Evolutionary conservation across 805 yeast species (phyloP).

Genomic region (Metschnikowia continentalis): DNA sequence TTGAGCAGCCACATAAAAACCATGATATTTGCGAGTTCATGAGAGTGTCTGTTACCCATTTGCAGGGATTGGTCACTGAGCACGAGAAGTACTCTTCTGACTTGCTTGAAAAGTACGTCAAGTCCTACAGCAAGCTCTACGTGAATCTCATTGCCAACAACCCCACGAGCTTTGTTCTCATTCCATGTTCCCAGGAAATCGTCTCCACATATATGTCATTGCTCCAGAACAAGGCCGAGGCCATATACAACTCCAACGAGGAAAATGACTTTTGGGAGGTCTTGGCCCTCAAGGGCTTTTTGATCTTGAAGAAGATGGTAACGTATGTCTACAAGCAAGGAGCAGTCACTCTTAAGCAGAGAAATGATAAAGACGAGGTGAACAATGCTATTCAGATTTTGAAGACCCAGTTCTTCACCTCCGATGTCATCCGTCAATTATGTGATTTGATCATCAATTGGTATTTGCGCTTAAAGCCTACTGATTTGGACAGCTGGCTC

Average conservation of each 20-base stretch:
- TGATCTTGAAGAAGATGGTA: slow-evolving; percentile 61
- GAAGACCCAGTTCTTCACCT: slow-evolving; percentile 53
- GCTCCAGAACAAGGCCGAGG: slow-evolving; percentile 60
- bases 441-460: slow-evolving; percentile 65
- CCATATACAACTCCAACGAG: slow-evolving; percentile 54
- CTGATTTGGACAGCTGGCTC: slow-evolving; percentile 78
- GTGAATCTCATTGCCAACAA: slow-evolving; percentile 53
- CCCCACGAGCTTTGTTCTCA: slow-evolving; percentile 66
- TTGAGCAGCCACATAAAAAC: slow-evolving; percentile 62
- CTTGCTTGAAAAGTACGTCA: slow-evolving; percentile 63
- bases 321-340: slow-evolving; percentile 62
- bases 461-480: slow-evolving; percentile 70
- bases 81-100: slow-evolving; percentile 49
- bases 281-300: slow-evolving; percentile 60
- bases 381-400: slow-evolving; percentile 52
- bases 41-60: slow-evolving; percentile 51
- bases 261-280: slow-evolving; percentile 71
- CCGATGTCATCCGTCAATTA: slow-evolving; percentile 50
- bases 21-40: slow-evolving; percentile 58
- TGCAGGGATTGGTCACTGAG: slow-evolving; percentile 50
- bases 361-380: slow-evolving; percentile 62
- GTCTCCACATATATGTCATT: slow-evolving; percentile 57
- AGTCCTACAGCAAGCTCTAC: slow-evolving; percentile 73
- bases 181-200: slow-evolving; percentile 60
- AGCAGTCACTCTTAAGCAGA: slow-evolving; percentile 59